These are phyloP conservation scores for Gypsophila paniculata DNA, from an alignment of 179 eudicot genomes.

Conservation along the genomic window DNA sequence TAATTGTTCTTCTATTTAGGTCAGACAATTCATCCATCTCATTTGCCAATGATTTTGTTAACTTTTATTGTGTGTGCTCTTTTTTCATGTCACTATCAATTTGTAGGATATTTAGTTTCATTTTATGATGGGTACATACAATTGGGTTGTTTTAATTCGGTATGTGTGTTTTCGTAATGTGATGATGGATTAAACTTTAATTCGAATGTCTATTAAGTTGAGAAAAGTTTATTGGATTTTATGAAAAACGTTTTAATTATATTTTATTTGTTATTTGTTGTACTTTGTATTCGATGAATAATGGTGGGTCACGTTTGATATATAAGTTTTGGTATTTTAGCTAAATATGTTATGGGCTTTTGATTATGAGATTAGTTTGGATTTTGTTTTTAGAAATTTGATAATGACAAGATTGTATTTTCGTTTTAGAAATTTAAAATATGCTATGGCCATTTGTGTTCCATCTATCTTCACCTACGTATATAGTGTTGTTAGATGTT, in stretches of 20 bases:
- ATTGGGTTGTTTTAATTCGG: neutral
- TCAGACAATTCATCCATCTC: slow-evolving; percentile 17
- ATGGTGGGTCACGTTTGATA: too few species aligned
- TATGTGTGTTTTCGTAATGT: slow-evolving; percentile 23
- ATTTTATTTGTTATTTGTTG: too few species aligned
- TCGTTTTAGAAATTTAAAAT: too few species aligned
- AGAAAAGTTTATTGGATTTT: too few species aligned
- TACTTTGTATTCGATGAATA: too few species aligned
- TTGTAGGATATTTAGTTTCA: slow-evolving; percentile 4
- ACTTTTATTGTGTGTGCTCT: slow-evolving; percentile 7
- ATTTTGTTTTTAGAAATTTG: too few species aligned
- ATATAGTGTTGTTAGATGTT: too few species aligned
- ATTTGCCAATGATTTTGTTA: slow-evolving; percentile 4
- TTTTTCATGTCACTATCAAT: slow-evolving; percentile 21
- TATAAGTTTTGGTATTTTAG: neutral
- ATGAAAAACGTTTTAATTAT: too few species aligned
- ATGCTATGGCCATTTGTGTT: too few species aligned
- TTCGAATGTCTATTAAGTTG: too few species aligned
- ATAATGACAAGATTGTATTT: too few species aligned
- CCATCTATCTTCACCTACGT: too few species aligned
- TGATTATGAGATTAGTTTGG: neutral
- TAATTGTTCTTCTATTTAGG: slow-evolving; percentile 19
- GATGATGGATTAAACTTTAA: slow-evolving; percentile 11
- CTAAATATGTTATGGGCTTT: neutral
- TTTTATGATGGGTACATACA: slow-evolving; percentile 12